These are phyloP conservation scores for Alternaria ethzedia DNA, from an alignment of 2,329 filamentous ascomycete genomes.

Conservation along the genomic window DNA sequence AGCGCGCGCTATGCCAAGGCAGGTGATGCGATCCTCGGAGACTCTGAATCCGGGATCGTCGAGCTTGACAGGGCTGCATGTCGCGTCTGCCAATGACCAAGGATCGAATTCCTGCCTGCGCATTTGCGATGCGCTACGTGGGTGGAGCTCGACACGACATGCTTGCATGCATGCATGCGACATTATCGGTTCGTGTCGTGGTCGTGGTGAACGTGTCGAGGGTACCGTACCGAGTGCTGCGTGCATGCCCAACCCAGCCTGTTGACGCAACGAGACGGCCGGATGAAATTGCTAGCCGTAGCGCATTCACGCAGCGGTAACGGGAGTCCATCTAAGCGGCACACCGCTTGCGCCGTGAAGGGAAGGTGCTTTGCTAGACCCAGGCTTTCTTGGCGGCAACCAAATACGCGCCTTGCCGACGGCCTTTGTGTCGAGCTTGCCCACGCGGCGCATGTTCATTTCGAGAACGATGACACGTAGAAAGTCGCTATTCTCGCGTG, in stretches of 20 bases:
- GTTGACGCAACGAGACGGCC: not conserved
- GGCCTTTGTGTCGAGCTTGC: conserved; percentile 64
- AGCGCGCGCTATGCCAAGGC: conserved; percentile 10
- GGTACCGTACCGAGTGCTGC: conserved; percentile 10
- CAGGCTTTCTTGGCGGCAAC: conserved; percentile 62
- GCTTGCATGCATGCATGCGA: not conserved
- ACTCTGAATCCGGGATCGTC: conserved; percentile 19
- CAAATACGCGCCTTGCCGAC: conserved; percentile 65
- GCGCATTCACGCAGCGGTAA: conserved; percentile 25
- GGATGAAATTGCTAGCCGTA: conserved; percentile 13
- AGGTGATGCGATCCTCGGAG: conserved; percentile 27
- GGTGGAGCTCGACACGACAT: not conserved
- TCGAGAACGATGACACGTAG: conserved; percentile 69
- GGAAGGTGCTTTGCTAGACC: conserved; percentile 34
- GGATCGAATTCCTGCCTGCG: not conserved
- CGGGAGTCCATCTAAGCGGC: conserved; percentile 46
- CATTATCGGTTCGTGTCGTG: not conserved
- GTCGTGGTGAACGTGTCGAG: conserved; percentile 8
- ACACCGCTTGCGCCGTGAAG: conserved; percentile 34
- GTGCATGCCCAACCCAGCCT: conserved; percentile 34
- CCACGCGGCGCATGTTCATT: conserved; percentile 70
- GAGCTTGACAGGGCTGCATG: conserved; percentile 14
- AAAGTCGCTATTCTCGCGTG: conserved; percentile 69
- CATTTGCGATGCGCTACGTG: conserved; percentile 1
- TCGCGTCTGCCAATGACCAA: conserved; percentile 9